phyloP scores from a whole-genome alignment of 805 yeast species.

The Dipodascopsis tothii region DNA sequence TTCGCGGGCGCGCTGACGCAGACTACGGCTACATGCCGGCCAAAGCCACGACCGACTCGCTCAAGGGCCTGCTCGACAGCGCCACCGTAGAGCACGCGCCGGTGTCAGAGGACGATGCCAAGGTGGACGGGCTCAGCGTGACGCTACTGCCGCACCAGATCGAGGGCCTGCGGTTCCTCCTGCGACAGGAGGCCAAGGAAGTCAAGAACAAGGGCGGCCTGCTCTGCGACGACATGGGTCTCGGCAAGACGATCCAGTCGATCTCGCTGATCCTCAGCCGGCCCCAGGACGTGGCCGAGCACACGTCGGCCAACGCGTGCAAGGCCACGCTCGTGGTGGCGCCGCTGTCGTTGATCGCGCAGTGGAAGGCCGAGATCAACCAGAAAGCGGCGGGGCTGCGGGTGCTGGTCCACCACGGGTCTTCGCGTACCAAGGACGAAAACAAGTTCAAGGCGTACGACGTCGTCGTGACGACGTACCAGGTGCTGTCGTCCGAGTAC shows the following conservation, averaged over 20 bases:
- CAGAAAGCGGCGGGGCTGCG: constrained; percentile 33
- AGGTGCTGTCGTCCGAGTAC: constrained; percentile 49
- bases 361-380: constrained; percentile 38
- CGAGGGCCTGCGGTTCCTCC: constrained; percentile 39
- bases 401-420: constrained; percentile 35
- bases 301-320: constrained; percentile 16
- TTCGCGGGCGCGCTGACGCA: background rate
- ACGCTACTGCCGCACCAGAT: constrained; percentile 42
- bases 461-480: constrained; percentile 83
- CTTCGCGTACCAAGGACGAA: constrained; percentile 14
- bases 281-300: constrained; percentile 38
- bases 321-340: constrained; percentile 37
- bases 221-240: constrained; percentile 86
- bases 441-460: constrained; percentile 42
- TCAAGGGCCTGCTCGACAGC: constrained; percentile 10
- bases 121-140: constrained; percentile 36
- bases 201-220: constrained; percentile 44
- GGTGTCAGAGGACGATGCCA: constrained; percentile 1
- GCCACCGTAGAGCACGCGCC: background rate
- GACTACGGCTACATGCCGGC: constrained; percentile 6
- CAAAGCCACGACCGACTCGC: constrained; percentile 6
- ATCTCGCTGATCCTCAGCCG: constrained; percentile 52
- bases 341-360: constrained; percentile 38
- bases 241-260: constrained; percentile 79
- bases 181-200: constrained; percentile 32